A percentile compares a stretch with the other conserved stretches of the same genome.
phyloP scores from a whole-genome alignment of 768 basidiomycete genomes.

The Pleurotus ostreatus region DNA sequence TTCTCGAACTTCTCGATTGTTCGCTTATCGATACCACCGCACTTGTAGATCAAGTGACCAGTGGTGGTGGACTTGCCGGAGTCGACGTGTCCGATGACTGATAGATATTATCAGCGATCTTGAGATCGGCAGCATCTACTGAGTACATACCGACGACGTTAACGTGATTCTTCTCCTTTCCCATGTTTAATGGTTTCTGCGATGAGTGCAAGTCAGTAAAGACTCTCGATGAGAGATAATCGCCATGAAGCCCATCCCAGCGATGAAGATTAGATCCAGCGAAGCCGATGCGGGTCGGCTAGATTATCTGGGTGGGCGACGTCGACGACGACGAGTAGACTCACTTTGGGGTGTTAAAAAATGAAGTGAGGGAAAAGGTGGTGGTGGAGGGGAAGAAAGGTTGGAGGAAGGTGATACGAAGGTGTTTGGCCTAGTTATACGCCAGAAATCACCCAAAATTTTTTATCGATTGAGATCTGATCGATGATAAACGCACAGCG shows the following conservation, averaged over 20 bases:
- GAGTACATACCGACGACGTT: constrained; percentile 87
- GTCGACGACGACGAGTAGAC: constrained; percentile 20
- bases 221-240: constrained; percentile 14
- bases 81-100: constrained; percentile 99
- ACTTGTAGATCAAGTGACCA: constrained; percentile 99
- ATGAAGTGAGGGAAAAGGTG: constrained; percentile 35
- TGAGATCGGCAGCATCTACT: constrained; percentile 21
- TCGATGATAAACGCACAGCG: constrained; percentile 23
- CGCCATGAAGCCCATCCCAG: constrained; percentile 21
- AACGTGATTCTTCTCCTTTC: constrained; percentile 95
- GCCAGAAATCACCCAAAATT: constrained; percentile 43
- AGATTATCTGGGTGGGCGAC: constrained; percentile 9
- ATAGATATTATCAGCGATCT: constrained; percentile 26
- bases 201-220: constrained; percentile 21
- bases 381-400: constrained; percentile 34
- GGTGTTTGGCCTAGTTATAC: constrained; percentile 63
- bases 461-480: constrained; percentile 64
- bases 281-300: constrained; percentile 6
- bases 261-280: constrained; percentile 24
- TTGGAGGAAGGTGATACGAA: constrained; percentile 36
- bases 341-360: constrained; percentile 28
- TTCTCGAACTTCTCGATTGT: constrained; percentile 99
- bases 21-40: constrained; percentile 99
- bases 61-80: constrained; percentile 99
- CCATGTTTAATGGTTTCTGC: constrained; percentile 72